phyloP scores from a whole-genome alignment of 805 yeast species.

The Candida nonsorbophila region DNA sequence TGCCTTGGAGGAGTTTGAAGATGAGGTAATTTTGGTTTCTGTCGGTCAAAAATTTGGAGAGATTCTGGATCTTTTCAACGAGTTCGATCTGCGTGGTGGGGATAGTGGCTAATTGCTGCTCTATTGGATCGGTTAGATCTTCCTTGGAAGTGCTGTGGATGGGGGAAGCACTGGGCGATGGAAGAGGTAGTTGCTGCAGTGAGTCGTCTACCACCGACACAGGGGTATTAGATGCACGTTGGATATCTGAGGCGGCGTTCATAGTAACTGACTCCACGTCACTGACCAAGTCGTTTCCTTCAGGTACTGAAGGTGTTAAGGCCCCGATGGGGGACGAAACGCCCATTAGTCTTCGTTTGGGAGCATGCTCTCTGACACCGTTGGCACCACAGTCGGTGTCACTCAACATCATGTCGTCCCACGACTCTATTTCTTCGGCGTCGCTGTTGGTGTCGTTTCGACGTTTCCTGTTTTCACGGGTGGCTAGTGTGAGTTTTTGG shows the following conservation, averaged over 20 bases:
- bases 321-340: conserved; percentile 10
- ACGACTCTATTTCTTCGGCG: conserved; percentile 13
- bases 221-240: conserved; percentile 28
- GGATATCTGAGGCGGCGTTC: too few relatives aligned
- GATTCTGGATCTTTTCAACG: conserved; percentile 28
- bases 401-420: conserved; percentile 30
- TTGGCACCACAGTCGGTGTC: conserved; percentile 26
- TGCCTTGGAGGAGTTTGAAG: conserved; percentile 50
- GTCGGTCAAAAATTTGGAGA: conserved; percentile 36
- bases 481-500: conserved; percentile 18
- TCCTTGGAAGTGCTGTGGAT: conserved; percentile 12
- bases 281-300: too few relatives aligned
- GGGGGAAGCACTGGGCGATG: conserved; percentile 48
- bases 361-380: conserved; percentile 22
- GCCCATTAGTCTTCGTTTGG: conserved; percentile 30
- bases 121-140: conserved; percentile 10
- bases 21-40: conserved; percentile 46
- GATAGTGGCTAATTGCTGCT: conserved; percentile 12
- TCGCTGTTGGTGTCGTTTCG: conserved; percentile 11
- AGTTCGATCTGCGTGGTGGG: conserved; percentile 35
- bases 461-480: conserved; percentile 22
- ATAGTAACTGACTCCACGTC: too few relatives aligned
- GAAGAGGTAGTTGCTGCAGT: conserved; percentile 52
- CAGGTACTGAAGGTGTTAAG: conserved; percentile 4
- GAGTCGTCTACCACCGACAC: conserved; percentile 32